Conservation (phyloP, 768 basidiomycete genomes). For the Hygrocybe coccinea region DNA sequence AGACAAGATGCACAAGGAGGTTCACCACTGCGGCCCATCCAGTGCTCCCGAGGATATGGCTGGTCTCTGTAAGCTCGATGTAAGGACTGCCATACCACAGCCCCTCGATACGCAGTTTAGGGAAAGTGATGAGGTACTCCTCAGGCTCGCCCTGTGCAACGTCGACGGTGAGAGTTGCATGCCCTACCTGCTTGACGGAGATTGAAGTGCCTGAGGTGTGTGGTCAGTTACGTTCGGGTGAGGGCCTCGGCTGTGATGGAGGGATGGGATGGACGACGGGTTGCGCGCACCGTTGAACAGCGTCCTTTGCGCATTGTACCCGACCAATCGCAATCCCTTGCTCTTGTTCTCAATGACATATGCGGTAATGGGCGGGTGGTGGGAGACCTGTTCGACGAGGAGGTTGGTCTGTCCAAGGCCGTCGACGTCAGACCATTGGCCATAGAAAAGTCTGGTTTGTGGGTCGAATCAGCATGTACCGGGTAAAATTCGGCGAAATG, state of each 20-base stretch:
- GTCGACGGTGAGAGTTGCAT: conserved; percentile 74
- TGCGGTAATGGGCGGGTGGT: conserved; percentile 86
- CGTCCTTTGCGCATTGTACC: conserved; percentile 95
- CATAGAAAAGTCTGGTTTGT: conserved; percentile 69
- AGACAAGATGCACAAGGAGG: neutral
- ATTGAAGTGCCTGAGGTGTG: conserved; percentile 53
- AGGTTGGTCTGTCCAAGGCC: conserved; percentile 75
- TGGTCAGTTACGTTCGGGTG: too few species aligned
- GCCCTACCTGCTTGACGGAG: conserved; percentile 92
- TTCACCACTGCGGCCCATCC: conserved; percentile 31
- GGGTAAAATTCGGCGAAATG: neutral
- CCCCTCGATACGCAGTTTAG: conserved; percentile 88
- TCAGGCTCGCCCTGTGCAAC: conserved; percentile 44
- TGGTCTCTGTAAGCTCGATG: conserved; percentile 83
- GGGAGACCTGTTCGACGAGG: conserved; percentile 93
- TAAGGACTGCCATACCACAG: conserved; percentile 88
- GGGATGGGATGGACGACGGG: too few species aligned
- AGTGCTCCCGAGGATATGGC: conserved; percentile 56
- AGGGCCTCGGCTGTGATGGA: too few species aligned
- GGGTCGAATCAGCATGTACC: neutral
- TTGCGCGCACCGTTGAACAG: conserved; percentile 64
- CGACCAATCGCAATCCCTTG: conserved; percentile 72
- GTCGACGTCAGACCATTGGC: conserved; percentile 73
- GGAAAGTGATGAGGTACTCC: conserved; percentile 86
- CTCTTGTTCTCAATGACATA: conserved; percentile 79